Evolutionary conservation across 768 basidiomycete genomes (phyloP).

Genomic region (Tremella mesenterica): DNA sequence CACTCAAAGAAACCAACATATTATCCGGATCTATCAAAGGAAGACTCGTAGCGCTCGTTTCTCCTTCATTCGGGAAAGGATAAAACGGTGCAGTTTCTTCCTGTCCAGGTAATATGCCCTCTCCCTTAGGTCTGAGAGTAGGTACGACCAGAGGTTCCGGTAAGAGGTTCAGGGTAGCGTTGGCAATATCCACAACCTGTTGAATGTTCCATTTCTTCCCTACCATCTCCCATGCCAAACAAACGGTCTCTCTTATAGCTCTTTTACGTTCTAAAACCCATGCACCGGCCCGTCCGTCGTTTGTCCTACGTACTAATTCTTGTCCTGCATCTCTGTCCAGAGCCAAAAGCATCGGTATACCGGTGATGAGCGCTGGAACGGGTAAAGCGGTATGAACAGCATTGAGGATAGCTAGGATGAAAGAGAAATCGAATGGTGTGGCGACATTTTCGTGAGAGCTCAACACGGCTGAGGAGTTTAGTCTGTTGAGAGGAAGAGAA

Average conservation of each 20-base stretch:
- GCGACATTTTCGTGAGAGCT: conserved; percentile 48
- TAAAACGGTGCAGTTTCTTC: conserved; percentile 50
- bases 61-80: conserved; percentile 26
- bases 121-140: conserved; percentile 38
- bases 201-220: conserved; percentile 62
- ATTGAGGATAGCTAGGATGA: conserved; percentile 59
- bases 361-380: conserved; percentile 61
- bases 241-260: conserved; percentile 58
- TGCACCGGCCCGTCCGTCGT: conserved; percentile 41
- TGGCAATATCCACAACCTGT: conserved; percentile 47
- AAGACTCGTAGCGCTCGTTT: conserved; percentile 35
- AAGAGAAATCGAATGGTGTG: conserved; percentile 63
- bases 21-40: conserved; percentile 52
- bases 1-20: conserved; percentile 55
- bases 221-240: conserved; percentile 59
- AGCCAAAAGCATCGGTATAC: conserved; percentile 78
- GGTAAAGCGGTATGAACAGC: conserved; percentile 67
- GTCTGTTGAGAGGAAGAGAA: conserved; percentile 35
- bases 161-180: conserved; percentile 47
- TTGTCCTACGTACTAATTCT: conserved; percentile 40
- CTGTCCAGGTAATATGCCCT: conserved; percentile 48
- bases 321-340: conserved; percentile 52
- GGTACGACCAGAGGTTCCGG: conserved; percentile 47
- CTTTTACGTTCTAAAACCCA: conserved; percentile 47
- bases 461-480: conserved; percentile 18